Conservation (phyloP, 768 basidiomycete genomes). For the Gyrodon lividus region DNA sequence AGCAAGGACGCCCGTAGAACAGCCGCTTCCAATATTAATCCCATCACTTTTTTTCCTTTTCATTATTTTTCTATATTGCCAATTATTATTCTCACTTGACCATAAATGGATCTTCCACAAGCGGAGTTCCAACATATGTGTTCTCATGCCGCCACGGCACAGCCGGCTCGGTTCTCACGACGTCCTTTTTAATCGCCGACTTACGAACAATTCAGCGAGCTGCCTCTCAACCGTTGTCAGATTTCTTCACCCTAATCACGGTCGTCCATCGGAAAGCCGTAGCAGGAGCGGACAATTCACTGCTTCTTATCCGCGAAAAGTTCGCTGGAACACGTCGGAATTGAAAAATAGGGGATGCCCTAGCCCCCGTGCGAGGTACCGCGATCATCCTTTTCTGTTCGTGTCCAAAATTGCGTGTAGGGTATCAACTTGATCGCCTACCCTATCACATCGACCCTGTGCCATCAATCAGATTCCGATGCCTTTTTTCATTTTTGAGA, state of each 20-base stretch:
- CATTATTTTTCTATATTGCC: conserved; percentile 15
- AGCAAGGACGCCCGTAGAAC: no score
- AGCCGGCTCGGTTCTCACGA: conserved; percentile 22
- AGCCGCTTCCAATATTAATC: conserved; percentile 3
- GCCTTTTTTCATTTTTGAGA: conserved; percentile 23
- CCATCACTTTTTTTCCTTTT: conserved; percentile 15
- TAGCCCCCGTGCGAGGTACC: conserved; percentile 19
- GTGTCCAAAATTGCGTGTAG: conserved; percentile 12
- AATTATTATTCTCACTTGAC: conserved; percentile 9
- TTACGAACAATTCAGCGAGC: conserved; percentile 23
- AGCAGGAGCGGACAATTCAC: neutral
- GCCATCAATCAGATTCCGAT: conserved; percentile 34
- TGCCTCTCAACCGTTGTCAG: conserved; percentile 3
- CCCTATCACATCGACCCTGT: conserved; percentile 39
- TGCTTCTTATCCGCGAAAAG: neutral
- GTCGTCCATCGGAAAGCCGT: neutral
- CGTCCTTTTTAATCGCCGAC: conserved; percentile 33
- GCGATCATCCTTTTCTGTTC: conserved; percentile 22
- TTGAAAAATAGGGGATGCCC: conserved; percentile 18
- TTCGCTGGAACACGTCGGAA: conserved; percentile 9
- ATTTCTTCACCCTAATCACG: neutral
- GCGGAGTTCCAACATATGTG: conserved; percentile 30
- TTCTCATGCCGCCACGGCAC: conserved; percentile 32
- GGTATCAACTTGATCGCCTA: conserved; percentile 36
- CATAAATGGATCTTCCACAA: conserved; percentile 14